A percentile compares a stretch with the other conserved stretches of the same genome.
Conservation (phyloP, 2,329 filamentous ascomycete genomes). For the Neofusicoccum sp. region DNA sequence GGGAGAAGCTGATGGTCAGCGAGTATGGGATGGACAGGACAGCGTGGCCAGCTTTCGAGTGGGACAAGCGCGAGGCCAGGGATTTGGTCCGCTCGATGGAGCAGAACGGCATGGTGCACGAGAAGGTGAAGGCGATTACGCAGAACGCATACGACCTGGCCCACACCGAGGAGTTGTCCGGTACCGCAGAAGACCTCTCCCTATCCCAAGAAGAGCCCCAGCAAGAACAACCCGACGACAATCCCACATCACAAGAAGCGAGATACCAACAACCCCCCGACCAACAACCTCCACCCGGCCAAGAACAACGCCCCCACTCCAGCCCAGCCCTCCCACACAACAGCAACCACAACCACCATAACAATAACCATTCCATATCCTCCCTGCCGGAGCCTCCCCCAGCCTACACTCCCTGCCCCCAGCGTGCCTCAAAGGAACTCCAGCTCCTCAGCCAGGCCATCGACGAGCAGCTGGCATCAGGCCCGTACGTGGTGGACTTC, state of each 20-base stretch:
- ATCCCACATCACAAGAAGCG: not conserved
- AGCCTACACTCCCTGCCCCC: not conserved
- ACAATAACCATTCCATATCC: not conserved
- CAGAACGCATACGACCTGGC: conserved; percentile 58
- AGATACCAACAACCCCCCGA: not conserved
- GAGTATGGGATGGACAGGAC: conserved; percentile 56
- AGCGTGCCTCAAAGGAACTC: not conserved
- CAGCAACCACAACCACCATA: not conserved
- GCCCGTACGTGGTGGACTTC: conserved; percentile 8
- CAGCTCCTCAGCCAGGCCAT: conserved; percentile 9
- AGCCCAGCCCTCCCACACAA: not conserved
- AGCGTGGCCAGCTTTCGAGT: conserved; percentile 46
- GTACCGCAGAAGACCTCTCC: not conserved
- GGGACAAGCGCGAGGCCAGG: conserved; percentile 64
- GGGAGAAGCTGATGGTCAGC: conserved; percentile 56
- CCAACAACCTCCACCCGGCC: not conserved
- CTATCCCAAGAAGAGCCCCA: not conserved
- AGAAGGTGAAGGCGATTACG: conserved; percentile 56
- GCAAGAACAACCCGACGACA: not conserved
- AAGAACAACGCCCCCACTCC: not conserved
- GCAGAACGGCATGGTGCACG: conserved; percentile 54
- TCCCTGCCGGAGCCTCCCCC: not conserved
- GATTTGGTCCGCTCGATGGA: conserved; percentile 65
- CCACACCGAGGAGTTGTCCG: not conserved
- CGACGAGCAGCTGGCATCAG: conserved; percentile 5